Base-by-base conservation (phyloP, 228 moss, liverwort and hornwort genomes). In the Sphagnum magellanicum region DNA sequence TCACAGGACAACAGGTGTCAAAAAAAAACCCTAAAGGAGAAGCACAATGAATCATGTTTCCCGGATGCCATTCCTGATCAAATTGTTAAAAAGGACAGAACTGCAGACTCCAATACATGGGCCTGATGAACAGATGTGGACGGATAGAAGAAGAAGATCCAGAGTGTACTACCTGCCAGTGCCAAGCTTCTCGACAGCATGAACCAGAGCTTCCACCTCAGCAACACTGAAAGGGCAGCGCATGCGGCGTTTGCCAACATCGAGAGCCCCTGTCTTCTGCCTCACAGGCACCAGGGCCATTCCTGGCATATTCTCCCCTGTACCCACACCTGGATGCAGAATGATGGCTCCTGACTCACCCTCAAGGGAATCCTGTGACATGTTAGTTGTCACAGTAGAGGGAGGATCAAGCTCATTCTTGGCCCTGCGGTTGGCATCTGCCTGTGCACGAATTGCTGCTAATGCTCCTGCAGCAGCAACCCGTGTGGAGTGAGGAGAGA, bases 141-240 rank as follows among this genome's bases (percentile, higher is more conserved):
- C n/a, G n/a, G n/a, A 32, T 32, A 32, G 32, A 32, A 32, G 32
- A 32, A 32, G 32, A 32, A 32, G 32, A 32, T 32, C 32, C 62
- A 91, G 74, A 53, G 86, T 81, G 55, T 51, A 70, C 65, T 78
- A 96, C 97, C 97, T 97, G 87, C 97, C 97, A 63, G 97, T 97
- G 75, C 97, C 97, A 9, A 93, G 91, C 88, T 97, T 97, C 81
- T 97, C 97, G 83, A 97, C 97, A 4, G 97, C 93, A 63, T 97
- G 93, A 14, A 97, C 97, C 49, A 97, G 78, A 59, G 91, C 91
- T 71, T 93, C 97, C 64, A 97, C 97, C 79, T 97, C 97, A 14
- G 81, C 66, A 6, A 97, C 97, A 69, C 91, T 97, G 79, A 97
- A 97, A 12, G 97, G 97, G 70, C 97, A 85, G 13, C 97, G 91